A percentile compares a stretch with the other conserved stretches of the same genome.
These are phyloP conservation scores for Penicillium paneum DNA, from an alignment of 2,329 filamentous ascomycete genomes.

Conservation along the genomic window DNA sequence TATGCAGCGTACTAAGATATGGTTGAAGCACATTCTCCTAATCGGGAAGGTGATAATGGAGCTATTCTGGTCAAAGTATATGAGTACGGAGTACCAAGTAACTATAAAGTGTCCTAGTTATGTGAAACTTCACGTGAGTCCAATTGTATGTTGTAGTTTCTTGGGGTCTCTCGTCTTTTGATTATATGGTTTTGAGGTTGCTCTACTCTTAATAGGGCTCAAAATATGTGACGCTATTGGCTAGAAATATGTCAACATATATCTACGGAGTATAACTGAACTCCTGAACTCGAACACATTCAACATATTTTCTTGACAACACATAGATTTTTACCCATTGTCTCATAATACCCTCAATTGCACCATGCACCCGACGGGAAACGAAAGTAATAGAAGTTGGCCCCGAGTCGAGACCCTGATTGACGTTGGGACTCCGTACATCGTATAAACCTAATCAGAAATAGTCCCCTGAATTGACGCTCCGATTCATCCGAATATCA, in stretches of 20 bases:
- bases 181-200: neutral
- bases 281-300: neutral
- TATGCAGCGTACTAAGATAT: neutral
- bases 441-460: neutral
- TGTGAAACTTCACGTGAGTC: neutral
- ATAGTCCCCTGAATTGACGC: neutral
- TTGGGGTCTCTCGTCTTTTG: neutral
- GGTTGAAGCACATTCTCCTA: neutral
- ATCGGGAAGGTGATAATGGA: neutral
- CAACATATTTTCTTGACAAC: neutral
- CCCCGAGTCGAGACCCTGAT: neutral
- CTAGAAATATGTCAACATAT: neutral
- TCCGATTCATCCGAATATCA: neutral
- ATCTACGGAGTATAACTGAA: neutral
- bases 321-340: neutral
- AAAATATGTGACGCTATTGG: neutral
- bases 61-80: neutral
- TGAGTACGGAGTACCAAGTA: no score
- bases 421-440: neutral
- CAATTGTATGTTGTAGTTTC: no score
- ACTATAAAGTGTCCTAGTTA: neutral
- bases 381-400: neutral
- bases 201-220: neutral
- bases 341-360: neutral
- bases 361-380: neutral